A percentile compares a stretch with the other conserved stretches of the same genome.
Conservation (phyloP, 805 yeast genomes). For the Sugiyamaella boreocaroliniensis region DNA sequence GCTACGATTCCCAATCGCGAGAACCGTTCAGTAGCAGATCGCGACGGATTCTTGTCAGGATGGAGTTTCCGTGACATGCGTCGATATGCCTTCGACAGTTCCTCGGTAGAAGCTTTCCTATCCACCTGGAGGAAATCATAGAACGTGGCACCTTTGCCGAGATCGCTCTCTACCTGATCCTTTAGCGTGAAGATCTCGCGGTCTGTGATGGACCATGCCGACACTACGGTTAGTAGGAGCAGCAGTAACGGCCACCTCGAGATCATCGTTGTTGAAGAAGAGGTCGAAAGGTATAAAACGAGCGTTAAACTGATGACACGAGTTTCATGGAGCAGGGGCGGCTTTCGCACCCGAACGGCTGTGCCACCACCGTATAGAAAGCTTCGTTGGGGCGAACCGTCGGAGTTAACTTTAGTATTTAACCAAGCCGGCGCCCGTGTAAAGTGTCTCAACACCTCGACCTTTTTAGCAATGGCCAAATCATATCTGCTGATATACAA, state of each 20-base stretch:
- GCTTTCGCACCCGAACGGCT: too few species aligned
- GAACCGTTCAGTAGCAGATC: conserved; percentile 58
- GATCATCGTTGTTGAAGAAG: neutral
- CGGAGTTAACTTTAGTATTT: too few species aligned
- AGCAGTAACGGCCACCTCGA: neutral
- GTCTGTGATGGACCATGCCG: conserved; percentile 57
- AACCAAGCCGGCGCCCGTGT: too few species aligned
- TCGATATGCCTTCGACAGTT: conserved; percentile 44
- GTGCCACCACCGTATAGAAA: too few species aligned
- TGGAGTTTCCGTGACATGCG: conserved; percentile 66
- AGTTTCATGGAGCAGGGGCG: too few species aligned
- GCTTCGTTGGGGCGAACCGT: neutral
- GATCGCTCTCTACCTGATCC: conserved; percentile 53
- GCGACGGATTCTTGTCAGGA: conserved; percentile 65
- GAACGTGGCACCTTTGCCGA: conserved; percentile 56
- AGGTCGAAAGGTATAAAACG: neutral
- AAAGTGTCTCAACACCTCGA: neutral
- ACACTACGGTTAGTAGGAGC: conserved; percentile 8
- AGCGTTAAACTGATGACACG: neutral
- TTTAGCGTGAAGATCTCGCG: conserved; percentile 73
- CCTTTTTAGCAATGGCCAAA: conserved; percentile 1
- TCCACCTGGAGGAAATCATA: conserved; percentile 50
- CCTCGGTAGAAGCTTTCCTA: conserved; percentile 20
- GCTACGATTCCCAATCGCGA: conserved; percentile 73
- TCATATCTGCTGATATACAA: conserved; percentile 43